Evolutionary conservation across 768 basidiomycete genomes (phyloP).

Genomic region (Russula griseocarnosa): DNA sequence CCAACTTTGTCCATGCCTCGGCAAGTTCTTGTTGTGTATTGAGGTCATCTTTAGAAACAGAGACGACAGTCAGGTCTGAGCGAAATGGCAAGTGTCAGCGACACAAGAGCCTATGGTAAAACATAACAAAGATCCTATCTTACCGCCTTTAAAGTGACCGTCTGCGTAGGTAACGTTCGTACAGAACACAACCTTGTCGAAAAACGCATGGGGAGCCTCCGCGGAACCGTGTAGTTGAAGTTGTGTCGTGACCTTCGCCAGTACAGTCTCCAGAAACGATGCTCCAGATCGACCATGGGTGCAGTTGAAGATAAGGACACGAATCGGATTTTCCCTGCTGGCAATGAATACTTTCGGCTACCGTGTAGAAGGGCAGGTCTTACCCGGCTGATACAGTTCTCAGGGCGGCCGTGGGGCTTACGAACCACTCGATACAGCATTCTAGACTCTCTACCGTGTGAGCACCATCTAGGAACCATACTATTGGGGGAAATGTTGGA

Average conservation of each 20-base stretch:
- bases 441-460: slow-evolving; percentile 89
- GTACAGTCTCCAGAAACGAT: slow-evolving; percentile 59
- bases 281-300: slow-evolving; percentile 83
- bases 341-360: not conserved
- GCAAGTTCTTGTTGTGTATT: slow-evolving; percentile 75
- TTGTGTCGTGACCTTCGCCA: slow-evolving; percentile 47
- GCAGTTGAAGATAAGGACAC: slow-evolving; percentile 91
- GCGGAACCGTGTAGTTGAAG: slow-evolving; percentile 41
- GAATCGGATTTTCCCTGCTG: slow-evolving; percentile 36
- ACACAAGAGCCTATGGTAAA: not conserved
- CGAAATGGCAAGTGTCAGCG: slow-evolving; percentile 19
- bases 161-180: slow-evolving; percentile 92
- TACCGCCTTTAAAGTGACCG: slow-evolving; percentile 88
- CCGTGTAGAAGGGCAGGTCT: not conserved
- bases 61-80: slow-evolving; percentile 72
- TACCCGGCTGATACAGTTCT: slow-evolving; percentile 28
- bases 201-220: slow-evolving; percentile 48
- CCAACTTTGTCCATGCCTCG: slow-evolving; percentile 62
- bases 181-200: slow-evolving; percentile 89
- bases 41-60: slow-evolving; percentile 61
- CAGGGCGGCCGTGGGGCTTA: slow-evolving; percentile 52
- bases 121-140: slow-evolving; percentile 29
- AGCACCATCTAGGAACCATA: slow-evolving; percentile 94
- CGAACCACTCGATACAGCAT: slow-evolving; percentile 89
- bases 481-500: slow-evolving; percentile 46